Base-by-base conservation (phyloP, 140 eudicot genomes). In the Flaveria floridana region DNA sequence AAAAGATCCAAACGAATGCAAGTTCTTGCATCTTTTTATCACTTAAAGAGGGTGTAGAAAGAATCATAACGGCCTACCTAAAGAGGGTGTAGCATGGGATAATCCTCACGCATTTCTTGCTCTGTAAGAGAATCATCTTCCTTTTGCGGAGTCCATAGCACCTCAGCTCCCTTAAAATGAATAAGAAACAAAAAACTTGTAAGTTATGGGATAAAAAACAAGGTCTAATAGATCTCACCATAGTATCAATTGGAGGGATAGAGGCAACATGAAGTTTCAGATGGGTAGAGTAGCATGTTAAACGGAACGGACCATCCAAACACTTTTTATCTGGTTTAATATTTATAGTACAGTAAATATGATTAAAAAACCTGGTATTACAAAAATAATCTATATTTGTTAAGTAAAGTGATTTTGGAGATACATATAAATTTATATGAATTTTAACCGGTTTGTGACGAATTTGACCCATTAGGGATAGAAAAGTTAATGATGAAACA, bases 91-190 rank as follows among this genome's bases (percentile, higher is more conserved):
- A 74, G 8, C 12, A 7, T 81, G 1, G 78, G 63, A 74, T 74
- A 74, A 62, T 62, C 62, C 48, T 74, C 19, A 47, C 4, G 50
- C 63, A 61, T 6, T 62, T 74, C 50, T 62, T 16, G 13, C 51
- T 44, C 47, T 3, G 78, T 44, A 61, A 74, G 71, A 47, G 25
- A 23, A 61, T 91, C 97, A 6, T 76, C 81, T 81, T 88, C 93
- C 61, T 80, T 75, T 75, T 91, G 96, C 1, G 96, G 97, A 26
- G 97, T 89, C 97, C 94, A 91, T 14, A 91, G 77, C 62, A 91
- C 89, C 85, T 83, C 94, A 7, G 82, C 94, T 0, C 89, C 97
- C 97, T 87, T 61, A 80, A 26, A 50, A 44, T 12, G 28, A 23
- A 15, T 46, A 71, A 62, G 7, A 58, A 14, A 20, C 30, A 7